phyloP scores from a whole-genome alignment of 345 rosid species.

The Citrus australasica region DNA sequence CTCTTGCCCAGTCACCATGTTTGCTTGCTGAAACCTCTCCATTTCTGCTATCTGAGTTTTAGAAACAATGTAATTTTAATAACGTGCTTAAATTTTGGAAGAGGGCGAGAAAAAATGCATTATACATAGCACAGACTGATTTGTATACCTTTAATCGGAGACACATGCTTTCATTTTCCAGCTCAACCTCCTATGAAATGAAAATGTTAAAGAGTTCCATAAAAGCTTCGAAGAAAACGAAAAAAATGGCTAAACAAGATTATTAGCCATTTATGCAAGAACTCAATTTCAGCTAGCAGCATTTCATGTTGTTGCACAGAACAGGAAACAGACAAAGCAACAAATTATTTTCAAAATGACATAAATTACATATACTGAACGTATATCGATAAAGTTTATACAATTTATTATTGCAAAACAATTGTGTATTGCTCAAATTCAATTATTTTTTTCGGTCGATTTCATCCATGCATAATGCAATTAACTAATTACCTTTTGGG shows the following conservation, averaged over 20 bases:
- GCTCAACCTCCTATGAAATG: slow-evolving; percentile 66
- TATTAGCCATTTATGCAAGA: slow-evolving; percentile 75
- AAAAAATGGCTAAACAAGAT: background rate
- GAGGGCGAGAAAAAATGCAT: too few relatives aligned
- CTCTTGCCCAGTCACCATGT: slow-evolving; percentile 69
- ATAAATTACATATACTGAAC: too few relatives aligned
- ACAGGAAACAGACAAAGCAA: background rate
- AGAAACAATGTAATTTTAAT: too few relatives aligned
- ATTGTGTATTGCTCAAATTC: background rate
- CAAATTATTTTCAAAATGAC: background rate
- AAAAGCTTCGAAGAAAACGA: background rate
- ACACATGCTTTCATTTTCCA: slow-evolving; percentile 77
- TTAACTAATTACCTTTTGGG: slow-evolving; percentile 65
- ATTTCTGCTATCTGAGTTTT: slow-evolving; percentile 63
- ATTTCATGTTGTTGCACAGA: slow-evolving; percentile 67
- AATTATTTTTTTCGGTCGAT: too few relatives aligned
- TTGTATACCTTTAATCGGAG: slow-evolving; percentile 66
- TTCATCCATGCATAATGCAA: too few relatives aligned
- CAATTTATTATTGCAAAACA: background rate
- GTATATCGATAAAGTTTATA: too few relatives aligned
- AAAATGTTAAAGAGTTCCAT: background rate
- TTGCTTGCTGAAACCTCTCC: slow-evolving; percentile 76
- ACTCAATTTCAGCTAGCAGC: slow-evolving; percentile 90
- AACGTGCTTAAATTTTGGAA: too few relatives aligned
- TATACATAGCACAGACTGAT: background rate